Evolutionary conservation across 1,139 yeast genomes (phyloP), one percentile per base, ranked within the genome.

Genomic region (Hyphopichia wangnamkhiaoensis): DNA sequence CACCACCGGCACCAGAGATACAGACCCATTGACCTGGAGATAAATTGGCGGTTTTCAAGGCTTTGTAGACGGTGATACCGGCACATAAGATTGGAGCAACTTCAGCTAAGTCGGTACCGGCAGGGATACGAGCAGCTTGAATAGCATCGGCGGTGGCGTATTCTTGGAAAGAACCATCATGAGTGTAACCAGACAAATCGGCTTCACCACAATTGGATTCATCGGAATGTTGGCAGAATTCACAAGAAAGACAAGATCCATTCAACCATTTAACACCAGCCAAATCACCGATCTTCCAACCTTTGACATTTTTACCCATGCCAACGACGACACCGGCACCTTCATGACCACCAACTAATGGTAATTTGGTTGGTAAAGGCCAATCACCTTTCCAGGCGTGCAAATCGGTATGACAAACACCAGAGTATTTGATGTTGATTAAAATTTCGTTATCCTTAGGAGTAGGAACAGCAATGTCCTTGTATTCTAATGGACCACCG

Each of bases 301-400:
- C 82, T 33, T 61, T 71, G 41, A 83, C 91, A 53, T 79, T 76
- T 32, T 71, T 71, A 52, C 91, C 91, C 61, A 77, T 68, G 33
- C 76, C 89, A 39, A 84, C 90, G 50, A 84, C 90, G 27, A 77
- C 76, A 65, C 91, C 91, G 30, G 89, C 89, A 69, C 93, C 93
- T 68, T 84, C 91, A 60, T 84, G 91, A 55, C 91, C 91, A 54
- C 90, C 90, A 34, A 84, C 87, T 48, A 84, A 69, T 27, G 90
- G 89, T 49, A 82, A 71, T 61, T 83, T 83, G 47, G 79, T 73
- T 38, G 58, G 73, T 52, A 81, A 65, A 43, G 89, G 89, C 89
- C 89, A 82, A 59, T 83, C 89, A 59, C 89, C 89, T 56, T 81
- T 78, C 87, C 88, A 83, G 34, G 88, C 90, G 63, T 83, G 90